Base-by-base conservation (phyloP, 2,329 filamentous ascomycete genomes). In the Monosporascus sp. region DNA sequence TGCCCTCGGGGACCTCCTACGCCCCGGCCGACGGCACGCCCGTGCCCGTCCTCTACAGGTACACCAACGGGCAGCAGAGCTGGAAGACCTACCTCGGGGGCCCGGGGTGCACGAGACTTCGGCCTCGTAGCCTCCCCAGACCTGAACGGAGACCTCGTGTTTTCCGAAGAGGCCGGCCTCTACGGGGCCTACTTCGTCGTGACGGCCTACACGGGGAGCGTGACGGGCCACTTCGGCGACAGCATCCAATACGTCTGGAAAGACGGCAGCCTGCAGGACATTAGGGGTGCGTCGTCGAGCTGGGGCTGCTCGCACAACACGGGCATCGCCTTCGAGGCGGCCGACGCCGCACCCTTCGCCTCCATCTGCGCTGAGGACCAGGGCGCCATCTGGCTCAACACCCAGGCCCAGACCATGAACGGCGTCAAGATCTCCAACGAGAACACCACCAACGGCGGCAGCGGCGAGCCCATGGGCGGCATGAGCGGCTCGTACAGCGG, bases 281-380 rank as follows among this genome's bases (percentile, higher is more conserved):
- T 84, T 55, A 48, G 65, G 2, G 80, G 79, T 1, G 79, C 81
- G 3, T 76, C 76, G 44, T 81, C 76, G 52, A 72, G 74, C 15
- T 85, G 81, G 75, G 82, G 82, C 18, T 86, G 82, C 72, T 81
- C 77, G 6, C 81, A 85, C 73, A 86, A 86, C 69, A 85, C 81
- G 1, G 82, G 82, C 52, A 85, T 86, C 52, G 81, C 80, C 6
- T 78, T 86, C 51, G 82, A 84, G 64, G 80, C 77, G 18, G 80
- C 82, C 20, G 80, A 83, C 49, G 76, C 72, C 15, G 71, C 77
- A 18, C 82, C 82, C 4, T 85, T 81, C 55, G 79, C 81, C 22
- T 79, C 74, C 50, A 71, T 85, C 54, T 85, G 81, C 60, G 77
- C 82, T 18, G 81, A 85, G 60, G 82, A 85, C 58, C 81, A 85